Evolutionary conservation across 352 stramenopile species (phyloP).

Genomic region (Phytophthora pluvialis): DNA sequence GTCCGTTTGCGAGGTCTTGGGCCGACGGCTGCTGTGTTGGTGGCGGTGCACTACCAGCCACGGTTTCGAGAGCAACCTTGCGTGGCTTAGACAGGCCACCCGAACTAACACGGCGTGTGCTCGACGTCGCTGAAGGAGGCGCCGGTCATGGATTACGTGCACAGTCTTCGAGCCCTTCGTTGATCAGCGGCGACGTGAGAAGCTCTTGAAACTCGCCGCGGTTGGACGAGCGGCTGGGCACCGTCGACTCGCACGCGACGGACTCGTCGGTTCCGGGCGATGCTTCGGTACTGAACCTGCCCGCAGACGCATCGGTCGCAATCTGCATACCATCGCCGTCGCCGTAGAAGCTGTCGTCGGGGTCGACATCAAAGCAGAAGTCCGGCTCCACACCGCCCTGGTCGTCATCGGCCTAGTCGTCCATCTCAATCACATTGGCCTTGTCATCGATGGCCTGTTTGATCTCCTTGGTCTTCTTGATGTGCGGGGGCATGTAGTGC

Average conservation of each 20-base stretch:
- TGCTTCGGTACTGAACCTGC: not conserved
- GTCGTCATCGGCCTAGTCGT: no score
- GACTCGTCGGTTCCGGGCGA: not conserved
- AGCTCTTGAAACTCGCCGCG: constrained; percentile 3
- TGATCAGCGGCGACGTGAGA: not conserved
- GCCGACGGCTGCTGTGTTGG: not conserved
- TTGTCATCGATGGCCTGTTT: no score
- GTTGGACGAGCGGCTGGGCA: not conserved
- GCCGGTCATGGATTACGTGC: not conserved
- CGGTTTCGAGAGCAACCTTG: not conserved
- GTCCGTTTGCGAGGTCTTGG: not conserved
- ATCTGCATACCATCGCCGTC: no score
- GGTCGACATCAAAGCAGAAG: no score
- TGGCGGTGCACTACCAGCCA: no score
- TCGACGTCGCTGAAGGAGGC: not conserved
- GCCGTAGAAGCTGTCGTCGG: no score
- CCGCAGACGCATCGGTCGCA: no score
- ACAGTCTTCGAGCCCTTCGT: not conserved
- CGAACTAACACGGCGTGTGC: not conserved
- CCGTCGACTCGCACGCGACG: not conserved
- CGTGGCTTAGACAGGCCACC: no score
- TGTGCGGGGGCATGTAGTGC: no score
- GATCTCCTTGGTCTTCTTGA: no score
- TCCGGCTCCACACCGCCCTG: no score
- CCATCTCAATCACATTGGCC: no score